Evolutionary conservation across 2,329 filamentous ascomycete species (phyloP).

Genomic region (Aphanoascus verrucosus): DNA sequence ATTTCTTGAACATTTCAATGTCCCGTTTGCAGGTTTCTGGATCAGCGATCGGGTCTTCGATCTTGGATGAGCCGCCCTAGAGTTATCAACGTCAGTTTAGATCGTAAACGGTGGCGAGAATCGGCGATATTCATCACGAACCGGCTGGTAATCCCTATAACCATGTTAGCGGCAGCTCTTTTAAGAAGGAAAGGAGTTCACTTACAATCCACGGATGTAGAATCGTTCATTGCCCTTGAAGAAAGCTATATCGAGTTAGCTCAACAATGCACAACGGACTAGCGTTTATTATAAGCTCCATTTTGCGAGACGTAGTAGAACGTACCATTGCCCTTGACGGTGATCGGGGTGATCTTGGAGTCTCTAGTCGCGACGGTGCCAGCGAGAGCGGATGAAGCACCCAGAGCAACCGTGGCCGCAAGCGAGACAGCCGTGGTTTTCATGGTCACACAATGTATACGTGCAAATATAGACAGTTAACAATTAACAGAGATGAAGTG

Average conservation of each 20-base stretch:
- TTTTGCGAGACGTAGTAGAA: background rate
- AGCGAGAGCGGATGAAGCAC: constrained; percentile 39
- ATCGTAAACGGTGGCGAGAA: background rate
- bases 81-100: background rate
- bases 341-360: constrained; percentile 44
- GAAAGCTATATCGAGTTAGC: constrained; percentile 41
- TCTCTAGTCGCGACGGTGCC: constrained; percentile 34
- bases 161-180: constrained; percentile 28
- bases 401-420: constrained; percentile 38
- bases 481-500: background rate
- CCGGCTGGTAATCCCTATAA: constrained; percentile 51
- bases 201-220: constrained; percentile 39
- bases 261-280: background rate
- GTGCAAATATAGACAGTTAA: background rate
- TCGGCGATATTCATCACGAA: constrained; percentile 20
- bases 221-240: constrained; percentile 51
- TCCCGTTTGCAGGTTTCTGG: constrained; percentile 61
- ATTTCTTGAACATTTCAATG: constrained; percentile 67
- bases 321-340: constrained; percentile 52
- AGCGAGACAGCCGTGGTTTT: constrained; percentile 41
- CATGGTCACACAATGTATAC: constrained; percentile 34
- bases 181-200: background rate
- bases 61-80: constrained; percentile 48
- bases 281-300: background rate
- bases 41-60: constrained; percentile 67